Percentiles rank a stretch among this genome's conserved stretches.
Evolutionary conservation across 495 filamentous ascomycete species (phyloP).

Genomic region (Penicillium soppii): DNA sequence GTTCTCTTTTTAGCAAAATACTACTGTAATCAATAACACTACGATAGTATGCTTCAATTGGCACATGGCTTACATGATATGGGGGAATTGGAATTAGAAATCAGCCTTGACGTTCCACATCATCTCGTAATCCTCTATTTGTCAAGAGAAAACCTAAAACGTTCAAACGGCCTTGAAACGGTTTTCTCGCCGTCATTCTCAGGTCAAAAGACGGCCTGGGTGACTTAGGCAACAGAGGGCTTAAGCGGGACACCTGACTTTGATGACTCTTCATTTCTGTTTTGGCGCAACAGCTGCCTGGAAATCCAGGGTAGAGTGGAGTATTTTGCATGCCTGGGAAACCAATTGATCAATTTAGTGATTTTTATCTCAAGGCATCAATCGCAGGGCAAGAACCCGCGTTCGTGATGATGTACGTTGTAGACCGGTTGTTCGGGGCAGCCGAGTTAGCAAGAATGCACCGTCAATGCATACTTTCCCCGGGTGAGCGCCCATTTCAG

Average conservation of each 20-base stretch:
- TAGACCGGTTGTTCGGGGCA: slow-evolving; percentile 19
- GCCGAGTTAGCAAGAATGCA: neutral
- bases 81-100: slow-evolving; percentile 4
- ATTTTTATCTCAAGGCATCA: slow-evolving; percentile 21
- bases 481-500: slow-evolving; percentile 5
- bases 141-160: neutral
- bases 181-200: neutral
- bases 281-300: slow-evolving; percentile 15
- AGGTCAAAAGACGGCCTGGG: neutral
- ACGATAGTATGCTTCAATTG: neutral
- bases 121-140: slow-evolving; percentile 1
- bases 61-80: slow-evolving; percentile 1
- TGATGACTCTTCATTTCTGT: slow-evolving; percentile 18
- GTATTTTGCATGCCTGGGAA: slow-evolving; percentile 4
- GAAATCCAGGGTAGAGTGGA: slow-evolving; percentile 2
- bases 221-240: slow-evolving; percentile 27
- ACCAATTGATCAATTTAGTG: slow-evolving; percentile 3
- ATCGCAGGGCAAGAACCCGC: neutral
- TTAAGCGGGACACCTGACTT: slow-evolving; percentile 11
- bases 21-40: neutral
- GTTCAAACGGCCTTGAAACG: neutral
- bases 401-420: slow-evolving; percentile 2
- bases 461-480: slow-evolving; percentile 9
- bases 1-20: neutral
- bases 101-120: slow-evolving; percentile 6